Evolutionary conservation across 1,139 yeast genomes (phyloP).

Genomic region (Hansenula sp.): DNA sequence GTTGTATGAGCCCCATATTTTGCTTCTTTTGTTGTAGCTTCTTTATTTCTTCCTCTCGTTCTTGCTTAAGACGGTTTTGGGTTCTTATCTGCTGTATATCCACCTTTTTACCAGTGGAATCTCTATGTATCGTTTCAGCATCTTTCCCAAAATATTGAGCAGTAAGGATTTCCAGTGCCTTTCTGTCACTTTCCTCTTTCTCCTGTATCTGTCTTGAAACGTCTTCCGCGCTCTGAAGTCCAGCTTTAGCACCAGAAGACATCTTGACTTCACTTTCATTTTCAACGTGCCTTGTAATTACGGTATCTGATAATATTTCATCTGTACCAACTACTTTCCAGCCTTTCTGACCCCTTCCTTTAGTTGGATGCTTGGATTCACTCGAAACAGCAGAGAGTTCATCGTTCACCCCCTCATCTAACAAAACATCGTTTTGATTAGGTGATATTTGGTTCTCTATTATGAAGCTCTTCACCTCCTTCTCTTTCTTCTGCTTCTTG

Average conservation of each 20-base stretch:
- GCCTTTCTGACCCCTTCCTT: too few relatives aligned
- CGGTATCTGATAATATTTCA: constrained; percentile 7
- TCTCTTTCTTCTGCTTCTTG: constrained; percentile 25
- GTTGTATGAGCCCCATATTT: constrained; percentile 43
- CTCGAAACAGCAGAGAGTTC: too few relatives aligned
- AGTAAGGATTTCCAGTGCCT: constrained; percentile 10
- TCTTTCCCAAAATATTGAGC: constrained; percentile 9
- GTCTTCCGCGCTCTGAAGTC: constrained; percentile 41
- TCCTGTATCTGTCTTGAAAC: constrained; percentile 31
- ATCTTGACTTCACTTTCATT: constrained; percentile 17
- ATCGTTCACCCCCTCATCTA: too few relatives aligned
- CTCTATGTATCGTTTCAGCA: constrained; percentile 54
- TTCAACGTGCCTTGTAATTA: constrained; percentile 1
- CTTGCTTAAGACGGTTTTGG: constrained; percentile 25
- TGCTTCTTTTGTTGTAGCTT: constrained; percentile 26
- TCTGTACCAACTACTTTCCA: constrained; percentile 29
- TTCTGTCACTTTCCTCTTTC: constrained; percentile 24
- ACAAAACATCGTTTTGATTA: constrained; percentile 5
- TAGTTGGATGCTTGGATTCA: too few relatives aligned
- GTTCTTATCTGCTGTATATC: constrained; percentile 34
- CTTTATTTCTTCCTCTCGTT: constrained; percentile 25
- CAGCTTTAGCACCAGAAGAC: constrained; percentile 40
- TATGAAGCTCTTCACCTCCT: constrained; percentile 11
- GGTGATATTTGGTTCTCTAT: neutral
- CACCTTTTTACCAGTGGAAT: constrained; percentile 49